Conservation (phyloP, 1,284 basidiomycete genomes). For the Tilletia setariae region DNA sequence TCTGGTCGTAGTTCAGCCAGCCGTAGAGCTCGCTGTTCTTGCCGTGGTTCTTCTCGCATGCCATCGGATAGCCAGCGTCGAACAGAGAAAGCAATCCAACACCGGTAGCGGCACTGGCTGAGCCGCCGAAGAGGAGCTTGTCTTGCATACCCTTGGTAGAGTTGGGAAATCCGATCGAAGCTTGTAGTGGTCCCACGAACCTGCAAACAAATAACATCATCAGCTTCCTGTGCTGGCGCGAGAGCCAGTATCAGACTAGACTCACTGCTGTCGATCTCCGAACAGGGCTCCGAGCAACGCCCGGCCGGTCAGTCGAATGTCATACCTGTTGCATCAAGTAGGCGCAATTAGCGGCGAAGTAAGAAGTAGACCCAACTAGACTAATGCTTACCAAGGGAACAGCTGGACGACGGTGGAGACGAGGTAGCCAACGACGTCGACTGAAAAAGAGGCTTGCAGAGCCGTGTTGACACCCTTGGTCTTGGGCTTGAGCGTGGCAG, state of each 20-base stretch:
- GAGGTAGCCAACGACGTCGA: neutral
- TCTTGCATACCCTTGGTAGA: neutral
- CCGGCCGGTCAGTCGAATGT: neutral
- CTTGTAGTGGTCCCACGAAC: slow-evolving; percentile 17
- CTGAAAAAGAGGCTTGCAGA: neutral
- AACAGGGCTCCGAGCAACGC: slow-evolving; percentile 12
- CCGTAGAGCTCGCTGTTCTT: slow-evolving; percentile 16
- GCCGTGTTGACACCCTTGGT: neutral
- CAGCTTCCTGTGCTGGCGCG: no score
- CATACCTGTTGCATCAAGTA: neutral
- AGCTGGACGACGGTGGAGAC: neutral
- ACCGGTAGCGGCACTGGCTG: neutral
- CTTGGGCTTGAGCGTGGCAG: neutral
- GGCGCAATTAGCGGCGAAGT: no score
- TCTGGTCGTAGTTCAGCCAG: slow-evolving; percentile 19
- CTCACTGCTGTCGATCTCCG: slow-evolving; percentile 13
- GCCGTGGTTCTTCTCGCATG: slow-evolving; percentile 13
- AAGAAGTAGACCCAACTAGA: no score
- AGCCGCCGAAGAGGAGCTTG: slow-evolving; percentile 13
- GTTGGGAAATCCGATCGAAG: slow-evolving; percentile 16
- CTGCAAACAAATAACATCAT: no score
- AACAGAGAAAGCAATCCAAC: slow-evolving; percentile 1
- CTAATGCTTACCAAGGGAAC: neutral
- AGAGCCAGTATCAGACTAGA: no score
- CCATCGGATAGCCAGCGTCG: neutral